These are phyloP conservation scores for Podospora bellae-mahoneyi DNA, from an alignment of 495 filamentous ascomycete species.

Conservation along the genomic window DNA sequence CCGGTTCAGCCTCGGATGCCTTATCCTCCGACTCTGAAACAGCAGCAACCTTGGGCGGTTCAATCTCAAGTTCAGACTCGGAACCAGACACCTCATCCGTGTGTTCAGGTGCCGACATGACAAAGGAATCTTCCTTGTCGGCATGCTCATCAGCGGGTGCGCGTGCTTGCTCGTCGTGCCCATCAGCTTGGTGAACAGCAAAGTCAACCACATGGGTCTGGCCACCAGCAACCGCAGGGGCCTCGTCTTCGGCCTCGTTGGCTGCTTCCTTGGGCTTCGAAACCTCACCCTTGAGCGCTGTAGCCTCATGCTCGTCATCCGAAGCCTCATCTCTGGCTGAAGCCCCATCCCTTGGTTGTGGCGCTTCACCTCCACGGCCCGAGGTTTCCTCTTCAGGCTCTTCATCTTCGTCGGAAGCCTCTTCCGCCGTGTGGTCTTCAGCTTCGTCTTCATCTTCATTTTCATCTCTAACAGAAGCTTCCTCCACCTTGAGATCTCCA, in stretches of 20 bases:
- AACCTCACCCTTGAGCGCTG: constrained; percentile 16
- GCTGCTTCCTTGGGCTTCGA: constrained; percentile 41
- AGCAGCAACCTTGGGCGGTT: not conserved
- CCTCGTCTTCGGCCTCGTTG: not conserved
- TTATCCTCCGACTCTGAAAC: not conserved
- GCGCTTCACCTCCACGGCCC: no score
- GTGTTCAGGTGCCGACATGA: not conserved
- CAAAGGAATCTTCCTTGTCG: not conserved
- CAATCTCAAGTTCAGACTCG: constrained; percentile 11
- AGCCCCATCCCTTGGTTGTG: no score
- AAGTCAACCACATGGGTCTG: constrained; percentile 24
- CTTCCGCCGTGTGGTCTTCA: constrained; percentile 17
- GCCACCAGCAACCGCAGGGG: not conserved
- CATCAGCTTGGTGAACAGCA: constrained; percentile 10
- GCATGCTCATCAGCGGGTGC: not conserved
- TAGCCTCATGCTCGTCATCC: constrained; percentile 30
- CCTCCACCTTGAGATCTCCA: constrained; percentile 1
- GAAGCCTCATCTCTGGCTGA: constrained; percentile 17
- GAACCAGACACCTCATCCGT: constrained; percentile 5
- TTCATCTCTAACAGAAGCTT: not conserved
- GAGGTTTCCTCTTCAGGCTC: not conserved
- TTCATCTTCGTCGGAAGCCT: constrained; percentile 19
- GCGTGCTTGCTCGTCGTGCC: constrained; percentile 4
- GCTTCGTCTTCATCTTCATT: constrained; percentile 31
- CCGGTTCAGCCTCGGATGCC: not conserved